Base-by-base conservation (phyloP, 2,329 filamentous ascomycete genomes). In the Aspergillus latus region DNA sequence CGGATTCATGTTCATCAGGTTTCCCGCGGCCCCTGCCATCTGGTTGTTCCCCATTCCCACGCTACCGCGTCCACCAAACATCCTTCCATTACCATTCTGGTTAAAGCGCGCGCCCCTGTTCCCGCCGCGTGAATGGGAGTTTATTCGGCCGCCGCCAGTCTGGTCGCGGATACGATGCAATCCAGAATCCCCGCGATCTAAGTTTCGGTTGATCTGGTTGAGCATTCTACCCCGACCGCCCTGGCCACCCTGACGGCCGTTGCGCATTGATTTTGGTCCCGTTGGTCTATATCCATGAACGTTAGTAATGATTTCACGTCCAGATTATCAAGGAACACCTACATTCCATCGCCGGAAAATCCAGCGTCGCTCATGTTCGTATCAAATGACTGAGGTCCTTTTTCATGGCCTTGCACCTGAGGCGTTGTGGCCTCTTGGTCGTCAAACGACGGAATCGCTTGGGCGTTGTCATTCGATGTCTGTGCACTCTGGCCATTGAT, bases 221-320 rank as follows among this genome's bases (percentile, higher is more conserved):
- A 97, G 81, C 80, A 97, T 86, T 59, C 90, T 86, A 72, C 91
- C 92, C 57, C 90, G 86, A 53, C 84, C 82, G 54, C 81, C 79
- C 54, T 82, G 80, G 64, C 15, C 16, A 30, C 30, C 44, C 34
- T 47, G 44, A 15, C 80, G 84, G 51, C 84, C 84, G 71, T 88
- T 90, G 68, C 94, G 89, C 92, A 97, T 96, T 34, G 92, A 92
- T 72, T 92, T 94, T 15, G 94, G 94, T 55, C 93, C 94, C 50
- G 92, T 97, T 8, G 94, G 94, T 68, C 93, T 97, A 67, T 57
- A 40, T 8, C 52, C 49, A 36, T 39, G 9, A 48, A 34, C 16
- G 57, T 84, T 74, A 83, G 78, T 69, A 54, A 21, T 59, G 21
- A 61, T 56, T 57, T 39, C 5, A 15, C 42, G 21, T 10, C 13